Conservation (phyloP, 176 grass and related monocot genomes). For the Pontederia paniculata region DNA sequence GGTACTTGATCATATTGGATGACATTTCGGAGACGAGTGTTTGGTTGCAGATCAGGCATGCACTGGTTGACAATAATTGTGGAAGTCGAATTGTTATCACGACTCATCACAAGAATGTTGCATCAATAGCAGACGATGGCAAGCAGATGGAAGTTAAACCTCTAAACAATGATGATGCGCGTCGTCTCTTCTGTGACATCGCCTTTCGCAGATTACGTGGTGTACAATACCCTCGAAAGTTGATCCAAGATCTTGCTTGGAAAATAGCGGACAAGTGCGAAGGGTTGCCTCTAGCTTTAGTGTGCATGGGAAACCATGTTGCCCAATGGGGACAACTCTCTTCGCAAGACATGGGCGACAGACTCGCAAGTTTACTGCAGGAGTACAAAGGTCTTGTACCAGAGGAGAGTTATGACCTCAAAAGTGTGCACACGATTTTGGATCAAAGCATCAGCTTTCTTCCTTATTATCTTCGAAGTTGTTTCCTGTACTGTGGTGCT, state of each 20-base stretch:
- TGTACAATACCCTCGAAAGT: too few relatives aligned
- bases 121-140: too few relatives aligned
- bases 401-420: conserved; percentile 11
- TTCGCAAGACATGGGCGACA: neutral
- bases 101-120: conserved; percentile 19
- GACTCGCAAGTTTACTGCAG: too few relatives aligned
- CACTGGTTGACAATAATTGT: conserved; percentile 17
- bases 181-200: too few relatives aligned
- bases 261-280: conserved; percentile 24
- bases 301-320: conserved; percentile 3
- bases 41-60: conserved; percentile 26
- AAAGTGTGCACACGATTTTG: conserved; percentile 17
- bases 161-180: too few relatives aligned
- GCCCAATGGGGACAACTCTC: conserved; percentile 12
- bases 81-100: conserved; percentile 20
- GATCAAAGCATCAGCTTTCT: conserved; percentile 18
- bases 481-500: conserved; percentile 25
- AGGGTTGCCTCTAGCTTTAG: conserved; percentile 20
- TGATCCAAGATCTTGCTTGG: neutral
- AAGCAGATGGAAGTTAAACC: too few relatives aligned
- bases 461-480: conserved; percentile 26
- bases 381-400: neutral
- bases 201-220: too few relatives aligned
- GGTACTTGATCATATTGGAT: conserved; percentile 32
- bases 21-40: conserved; percentile 19